Percentiles rank a stretch among this genome's conserved stretches.
Conservation (phyloP, 805 yeast genomes). For the Danielozyma ontarioensis region DNA sequence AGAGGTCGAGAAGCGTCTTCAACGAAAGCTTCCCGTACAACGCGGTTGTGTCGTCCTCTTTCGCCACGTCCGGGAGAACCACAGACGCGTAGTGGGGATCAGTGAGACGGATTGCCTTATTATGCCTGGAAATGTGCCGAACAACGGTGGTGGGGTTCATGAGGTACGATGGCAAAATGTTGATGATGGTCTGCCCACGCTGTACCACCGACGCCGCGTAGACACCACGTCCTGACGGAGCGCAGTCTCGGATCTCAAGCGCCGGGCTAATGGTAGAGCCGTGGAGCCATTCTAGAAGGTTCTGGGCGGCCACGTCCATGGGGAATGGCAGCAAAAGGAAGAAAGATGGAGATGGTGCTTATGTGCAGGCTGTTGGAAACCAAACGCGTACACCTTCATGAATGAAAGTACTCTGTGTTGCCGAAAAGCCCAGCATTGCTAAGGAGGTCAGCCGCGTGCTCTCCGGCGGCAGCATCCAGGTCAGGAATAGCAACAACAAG, state of each 20-base stretch:
- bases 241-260: not conserved
- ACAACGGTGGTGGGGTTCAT: conserved; percentile 52
- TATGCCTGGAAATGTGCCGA: conserved; percentile 38
- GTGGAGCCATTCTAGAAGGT: not conserved
- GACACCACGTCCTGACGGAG: conserved; percentile 55
- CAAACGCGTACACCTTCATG: too few species aligned
- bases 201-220: conserved; percentile 35
- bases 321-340: too few species aligned
- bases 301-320: too few species aligned
- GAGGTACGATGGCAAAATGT: conserved; percentile 53
- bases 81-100: conserved; percentile 14
- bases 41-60: conserved; percentile 18
- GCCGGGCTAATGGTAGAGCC: not conserved
- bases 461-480: conserved; percentile 60
- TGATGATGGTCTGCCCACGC: conserved; percentile 42
- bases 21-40: conserved; percentile 26
- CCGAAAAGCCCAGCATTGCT: conserved; percentile 95
- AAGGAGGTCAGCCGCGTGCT: conserved; percentile 71
- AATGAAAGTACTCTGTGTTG: conserved; percentile 87
- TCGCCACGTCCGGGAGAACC: conserved; percentile 17
- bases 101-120: conserved; percentile 25
- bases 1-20: conserved; percentile 35
- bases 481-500: conserved; percentile 48
- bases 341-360: too few species aligned
- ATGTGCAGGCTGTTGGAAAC: too few species aligned